Conservation (phyloP, 768 basidiomycete genomes). For the Pisolithus microcarpus region DNA sequence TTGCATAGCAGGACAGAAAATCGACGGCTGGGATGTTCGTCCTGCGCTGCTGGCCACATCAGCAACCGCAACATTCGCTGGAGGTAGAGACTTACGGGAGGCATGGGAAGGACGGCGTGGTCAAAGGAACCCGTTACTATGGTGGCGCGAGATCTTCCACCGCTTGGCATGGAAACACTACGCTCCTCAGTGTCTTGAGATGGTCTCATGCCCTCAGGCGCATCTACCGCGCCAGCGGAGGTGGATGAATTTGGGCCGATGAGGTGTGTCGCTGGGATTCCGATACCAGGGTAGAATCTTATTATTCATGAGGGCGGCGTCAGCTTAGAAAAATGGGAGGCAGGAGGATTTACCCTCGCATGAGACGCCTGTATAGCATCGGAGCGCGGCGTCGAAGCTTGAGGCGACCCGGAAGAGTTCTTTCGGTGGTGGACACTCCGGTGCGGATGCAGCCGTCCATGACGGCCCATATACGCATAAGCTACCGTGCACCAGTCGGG, state of each 20-base stretch:
- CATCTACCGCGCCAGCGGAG: conserved; percentile 17
- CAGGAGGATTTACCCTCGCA: conserved; percentile 60
- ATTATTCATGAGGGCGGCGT: background rate
- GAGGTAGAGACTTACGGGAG: conserved; percentile 50
- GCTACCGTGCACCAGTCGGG: conserved; percentile 18
- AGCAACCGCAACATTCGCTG: background rate
- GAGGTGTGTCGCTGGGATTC: conserved; percentile 28
- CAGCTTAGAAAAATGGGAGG: background rate
- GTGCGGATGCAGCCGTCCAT: conserved; percentile 90
- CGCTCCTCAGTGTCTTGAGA: conserved; percentile 3
- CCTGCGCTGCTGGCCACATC: conserved; percentile 45
- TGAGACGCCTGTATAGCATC: conserved; percentile 80
- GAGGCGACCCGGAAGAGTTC: conserved; percentile 81
- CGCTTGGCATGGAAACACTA: background rate
- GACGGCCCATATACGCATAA: conserved; percentile 79
- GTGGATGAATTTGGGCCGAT: conserved; percentile 24
- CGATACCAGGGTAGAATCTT: conserved; percentile 49
- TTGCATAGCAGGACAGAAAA: conserved; percentile 89
- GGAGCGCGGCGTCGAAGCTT: conserved; percentile 77
- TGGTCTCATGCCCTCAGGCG: conserved; percentile 10
- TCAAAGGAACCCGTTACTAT: conserved; percentile 70
- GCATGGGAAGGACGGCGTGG: conserved; percentile 74
- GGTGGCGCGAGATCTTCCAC: conserved; percentile 20
- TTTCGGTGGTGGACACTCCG: conserved; percentile 76
- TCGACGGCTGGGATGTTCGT: conserved; percentile 91